Conservation (phyloP, 495 filamentous ascomycete species). For the Xylona heveae region DNA sequence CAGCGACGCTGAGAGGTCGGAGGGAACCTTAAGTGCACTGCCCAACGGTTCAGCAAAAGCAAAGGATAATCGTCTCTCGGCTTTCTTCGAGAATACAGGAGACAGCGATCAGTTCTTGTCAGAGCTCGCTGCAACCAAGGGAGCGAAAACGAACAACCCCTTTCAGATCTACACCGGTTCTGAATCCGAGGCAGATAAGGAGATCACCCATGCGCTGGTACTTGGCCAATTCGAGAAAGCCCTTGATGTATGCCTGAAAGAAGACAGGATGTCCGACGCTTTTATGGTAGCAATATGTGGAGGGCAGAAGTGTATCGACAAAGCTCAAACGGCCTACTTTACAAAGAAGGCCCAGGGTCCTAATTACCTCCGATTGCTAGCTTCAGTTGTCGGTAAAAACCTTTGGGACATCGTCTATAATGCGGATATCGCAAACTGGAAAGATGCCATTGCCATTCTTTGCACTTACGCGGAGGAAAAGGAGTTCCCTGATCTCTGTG, state of each 20-base stretch:
- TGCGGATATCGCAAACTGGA: constrained; percentile 82
- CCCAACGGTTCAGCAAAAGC: constrained; percentile 18
- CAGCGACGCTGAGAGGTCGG: constrained; percentile 23
- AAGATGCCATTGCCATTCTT: constrained; percentile 83
- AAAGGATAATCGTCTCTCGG: constrained; percentile 44
- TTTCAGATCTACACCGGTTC: constrained; percentile 67
- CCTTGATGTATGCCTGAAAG: constrained; percentile 66
- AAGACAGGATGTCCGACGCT: constrained; percentile 80
- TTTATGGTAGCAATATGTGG: constrained; percentile 98
- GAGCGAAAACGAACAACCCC: constrained; percentile 63
- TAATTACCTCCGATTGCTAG: constrained; percentile 80
- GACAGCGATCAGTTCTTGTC: constrained; percentile 67
- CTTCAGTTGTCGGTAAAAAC: constrained; percentile 87
- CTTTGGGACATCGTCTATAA: constrained; percentile 97
- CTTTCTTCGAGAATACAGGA: constrained; percentile 60
- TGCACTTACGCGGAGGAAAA: constrained; percentile 82
- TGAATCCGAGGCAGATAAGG: constrained; percentile 62
- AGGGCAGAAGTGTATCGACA: constrained; percentile 80
- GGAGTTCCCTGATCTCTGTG: constrained; percentile 92
- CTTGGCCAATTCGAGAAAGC: constrained; percentile 82
- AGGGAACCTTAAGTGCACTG: constrained; percentile 13
- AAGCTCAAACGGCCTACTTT: constrained; percentile 83
- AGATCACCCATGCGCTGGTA: constrained; percentile 71
- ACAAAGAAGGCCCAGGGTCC: constrained; percentile 59
- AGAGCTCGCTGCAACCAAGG: constrained; percentile 53